phyloP scores from a whole-genome alignment of 305 asterid genomes.

The Solanum hybrid region DNA sequence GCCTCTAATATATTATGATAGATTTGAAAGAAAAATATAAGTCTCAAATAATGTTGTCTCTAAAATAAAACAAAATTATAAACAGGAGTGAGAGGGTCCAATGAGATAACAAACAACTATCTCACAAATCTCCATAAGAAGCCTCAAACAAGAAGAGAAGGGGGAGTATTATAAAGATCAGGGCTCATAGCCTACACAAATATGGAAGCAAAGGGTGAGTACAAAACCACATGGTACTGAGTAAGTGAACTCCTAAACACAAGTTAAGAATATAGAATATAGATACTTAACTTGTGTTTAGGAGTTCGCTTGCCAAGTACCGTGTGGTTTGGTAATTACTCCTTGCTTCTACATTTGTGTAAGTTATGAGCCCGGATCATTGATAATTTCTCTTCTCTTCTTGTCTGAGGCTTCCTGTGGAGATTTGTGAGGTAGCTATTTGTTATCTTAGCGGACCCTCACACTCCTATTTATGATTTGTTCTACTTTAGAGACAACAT shows the following conservation, averaged over 20 bases:
- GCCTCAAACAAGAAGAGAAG: not conserved
- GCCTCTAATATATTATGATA: too few relatives aligned
- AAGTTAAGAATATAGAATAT: not conserved
- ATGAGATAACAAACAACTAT: not conserved
- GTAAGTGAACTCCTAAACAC: not conserved
- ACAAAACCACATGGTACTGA: not conserved
- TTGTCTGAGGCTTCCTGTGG: not conserved
- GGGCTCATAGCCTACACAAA: not conserved
- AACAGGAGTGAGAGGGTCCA: not conserved
- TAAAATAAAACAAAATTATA: too few relatives aligned
- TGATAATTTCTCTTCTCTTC: not conserved
- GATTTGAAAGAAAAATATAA: not conserved
- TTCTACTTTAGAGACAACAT: not conserved
- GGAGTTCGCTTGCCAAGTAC: not conserved
- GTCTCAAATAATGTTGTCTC: not conserved
- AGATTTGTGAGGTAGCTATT: not conserved
- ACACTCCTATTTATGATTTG: not conserved
- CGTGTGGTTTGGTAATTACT: not conserved
- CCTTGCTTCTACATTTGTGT: not conserved
- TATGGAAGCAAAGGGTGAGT: not conserved
- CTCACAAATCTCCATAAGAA: not conserved
- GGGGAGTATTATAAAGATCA: not conserved
- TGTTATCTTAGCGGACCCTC: not conserved
- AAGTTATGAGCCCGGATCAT: not conserved
- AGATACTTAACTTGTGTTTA: not conserved